phyloP scores from a whole-genome alignment of 768 basidiomycete species.

The Kwoniella pini region DNA sequence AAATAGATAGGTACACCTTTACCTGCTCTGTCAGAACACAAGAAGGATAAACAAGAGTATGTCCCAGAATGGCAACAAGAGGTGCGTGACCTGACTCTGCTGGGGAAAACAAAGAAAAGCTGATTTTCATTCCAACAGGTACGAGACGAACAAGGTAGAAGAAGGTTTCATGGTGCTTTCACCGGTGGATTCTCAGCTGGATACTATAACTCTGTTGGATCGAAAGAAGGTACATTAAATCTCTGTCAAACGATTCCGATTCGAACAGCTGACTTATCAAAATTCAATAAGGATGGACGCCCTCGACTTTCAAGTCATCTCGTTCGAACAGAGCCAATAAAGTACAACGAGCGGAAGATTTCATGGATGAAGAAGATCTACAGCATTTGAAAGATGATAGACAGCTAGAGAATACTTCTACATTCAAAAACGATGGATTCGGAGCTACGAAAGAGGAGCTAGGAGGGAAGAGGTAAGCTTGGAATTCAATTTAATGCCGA shows the following conservation, averaged over 20 bases:
- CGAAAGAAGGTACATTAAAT: slow-evolving; percentile 74
- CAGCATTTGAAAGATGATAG: slow-evolving; percentile 74
- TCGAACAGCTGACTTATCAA: too few relatives aligned
- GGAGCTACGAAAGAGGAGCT: slow-evolving; percentile 59
- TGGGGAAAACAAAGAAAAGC: too few relatives aligned
- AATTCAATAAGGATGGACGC: slow-evolving; percentile 99
- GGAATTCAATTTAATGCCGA: slow-evolving; percentile 59
- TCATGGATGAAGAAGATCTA: slow-evolving; percentile 98
- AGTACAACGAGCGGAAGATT: slow-evolving; percentile 70
- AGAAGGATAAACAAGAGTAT: slow-evolving; percentile 90
- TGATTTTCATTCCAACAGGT: slow-evolving; percentile 63
- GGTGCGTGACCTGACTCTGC: slow-evolving; percentile 55
- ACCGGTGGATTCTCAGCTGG: slow-evolving; percentile 98
- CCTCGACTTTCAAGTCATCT: slow-evolving; percentile 88
- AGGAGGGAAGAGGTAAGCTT: slow-evolving; percentile 55
- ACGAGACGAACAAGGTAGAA: slow-evolving; percentile 86
- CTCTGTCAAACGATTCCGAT: not conserved
- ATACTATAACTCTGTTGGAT: slow-evolving; percentile 94
- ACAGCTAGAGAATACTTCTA: slow-evolving; percentile 73
- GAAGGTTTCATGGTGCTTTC: slow-evolving; percentile 95
- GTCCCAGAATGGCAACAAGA: slow-evolving; percentile 99
- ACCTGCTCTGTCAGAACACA: slow-evolving; percentile 76
- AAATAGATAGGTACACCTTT: slow-evolving; percentile 86
- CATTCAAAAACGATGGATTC: slow-evolving; percentile 65
- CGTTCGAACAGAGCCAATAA: slow-evolving; percentile 63